Base-by-base conservation (phyloP, 805 yeast genomes). In the Dipodascus albidus region DNA sequence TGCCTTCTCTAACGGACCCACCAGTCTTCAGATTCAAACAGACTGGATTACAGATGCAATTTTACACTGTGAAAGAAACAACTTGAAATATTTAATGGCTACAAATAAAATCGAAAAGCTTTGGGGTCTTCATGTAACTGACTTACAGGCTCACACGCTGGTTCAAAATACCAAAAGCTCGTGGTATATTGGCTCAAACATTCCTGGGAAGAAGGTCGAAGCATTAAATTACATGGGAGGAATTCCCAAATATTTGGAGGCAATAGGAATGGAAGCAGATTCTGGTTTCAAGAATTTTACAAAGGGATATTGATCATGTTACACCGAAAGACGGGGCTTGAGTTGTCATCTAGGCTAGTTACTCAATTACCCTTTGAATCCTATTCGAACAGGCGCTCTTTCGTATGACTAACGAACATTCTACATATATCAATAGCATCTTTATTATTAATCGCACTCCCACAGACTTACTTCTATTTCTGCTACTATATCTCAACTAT, bases 101-200 rank as follows among this genome's bases (percentile, higher is more conserved):
- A 59, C 54, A 3, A 42, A 49, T 19, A 61, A 62, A 23, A 59
- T 58, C 6, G 61, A 60, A 50, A 48, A 55, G 14, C 53, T 47
- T 11, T 66, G 58, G 57, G 51, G 56, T 4, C 55, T 55, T 54
- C 44, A 55, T 47, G 49, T 65, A 27, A 54, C 61, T 41, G 62
- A 62, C 21, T 50, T n/a, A 27, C 54, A 58, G 33, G 49, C 51
- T 23, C 50, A 33, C 1, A 57, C 67, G 2, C 53, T 65, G 52
- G 57, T 61, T 47, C 64, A 65, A 27, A 49, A 50, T 23, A 60
- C 68, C 6, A 60, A 56, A 41, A n/a, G 17, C 44, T 60, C 63
- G 2, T 62, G 65, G 64, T 66, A 64, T 42, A 64, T 64, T 67
- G 69, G 69, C 3, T 61, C 64, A n/a, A 64, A 62, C 55, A 62